Evolutionary conservation across 495 filamentous ascomycete species (phyloP).

Genomic region (Xylaria longipes): DNA sequence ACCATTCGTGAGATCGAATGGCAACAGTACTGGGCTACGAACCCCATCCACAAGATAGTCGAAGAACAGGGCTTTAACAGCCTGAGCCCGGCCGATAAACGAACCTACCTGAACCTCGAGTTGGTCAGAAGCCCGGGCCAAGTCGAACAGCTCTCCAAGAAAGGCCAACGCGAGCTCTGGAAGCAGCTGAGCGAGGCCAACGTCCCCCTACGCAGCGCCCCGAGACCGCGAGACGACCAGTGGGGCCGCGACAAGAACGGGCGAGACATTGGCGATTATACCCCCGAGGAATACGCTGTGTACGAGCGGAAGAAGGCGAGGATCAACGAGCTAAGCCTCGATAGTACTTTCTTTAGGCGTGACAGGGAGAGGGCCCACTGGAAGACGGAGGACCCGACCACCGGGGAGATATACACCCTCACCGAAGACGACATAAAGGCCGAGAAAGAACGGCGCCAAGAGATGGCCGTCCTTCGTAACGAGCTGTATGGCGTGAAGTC

Average conservation of each 20-base stretch:
- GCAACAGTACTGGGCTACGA: constrained; percentile 45
- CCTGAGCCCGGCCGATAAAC: constrained; percentile 46
- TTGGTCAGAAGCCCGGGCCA: constrained; percentile 39
- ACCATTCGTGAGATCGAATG: constrained; percentile 46
- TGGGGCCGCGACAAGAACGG: constrained; percentile 54
- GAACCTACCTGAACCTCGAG: constrained; percentile 44
- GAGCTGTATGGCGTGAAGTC: constrained; percentile 53
- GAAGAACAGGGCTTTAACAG: constrained; percentile 41
- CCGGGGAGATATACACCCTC: constrained; percentile 35
- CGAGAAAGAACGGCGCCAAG: constrained; percentile 49
- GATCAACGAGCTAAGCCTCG: constrained; percentile 38
- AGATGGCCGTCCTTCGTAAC: constrained; percentile 50
- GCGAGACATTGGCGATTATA: constrained; percentile 48
- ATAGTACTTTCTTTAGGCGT: constrained; percentile 39
- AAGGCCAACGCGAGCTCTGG: constrained; percentile 58
- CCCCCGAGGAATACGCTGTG: constrained; percentile 45
- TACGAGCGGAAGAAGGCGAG: constrained; percentile 36
- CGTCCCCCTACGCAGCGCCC: constrained; percentile 47
- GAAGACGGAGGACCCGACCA: constrained; percentile 17
- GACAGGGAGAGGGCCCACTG: constrained; percentile 35
- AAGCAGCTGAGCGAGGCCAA: constrained; percentile 51
- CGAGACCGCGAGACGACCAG: constrained; percentile 35
- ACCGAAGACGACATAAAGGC: constrained; percentile 50
- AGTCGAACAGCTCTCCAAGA: constrained; percentile 43
- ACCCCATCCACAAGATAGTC: constrained; percentile 44